These are phyloP conservation scores for Mikania micrantha DNA, from an alignment of 129 eudicot species.

Conservation along the genomic window DNA sequence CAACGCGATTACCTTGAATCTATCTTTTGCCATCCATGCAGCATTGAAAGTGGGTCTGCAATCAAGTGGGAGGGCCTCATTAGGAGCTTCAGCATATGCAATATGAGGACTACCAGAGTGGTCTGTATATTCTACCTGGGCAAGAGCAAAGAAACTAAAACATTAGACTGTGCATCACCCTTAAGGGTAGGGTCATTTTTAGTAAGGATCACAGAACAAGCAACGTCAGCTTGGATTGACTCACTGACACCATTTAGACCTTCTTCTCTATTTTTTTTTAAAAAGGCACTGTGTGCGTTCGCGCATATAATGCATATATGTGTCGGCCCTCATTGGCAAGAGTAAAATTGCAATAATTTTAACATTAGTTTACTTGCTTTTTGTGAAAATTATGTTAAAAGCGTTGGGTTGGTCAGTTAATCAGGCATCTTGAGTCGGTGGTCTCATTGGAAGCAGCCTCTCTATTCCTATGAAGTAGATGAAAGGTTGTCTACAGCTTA, in stretches of 20 bases:
- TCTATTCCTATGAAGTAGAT: no score
- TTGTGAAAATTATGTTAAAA: no score
- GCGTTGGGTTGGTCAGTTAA: no score
- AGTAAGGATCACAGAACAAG: not conserved
- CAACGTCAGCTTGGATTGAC: not conserved
- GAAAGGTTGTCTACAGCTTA: no score
- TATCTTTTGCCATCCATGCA: constrained; percentile 77
- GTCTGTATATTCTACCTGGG: constrained; percentile 81
- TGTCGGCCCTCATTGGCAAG: no score
- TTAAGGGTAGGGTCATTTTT: not conserved
- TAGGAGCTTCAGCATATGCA: constrained; percentile 85
- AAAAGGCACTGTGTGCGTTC: no score
- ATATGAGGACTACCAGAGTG: constrained; percentile 67
- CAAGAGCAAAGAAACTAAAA: not conserved
- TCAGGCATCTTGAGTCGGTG: no score
- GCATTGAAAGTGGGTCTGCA: constrained; percentile 78
- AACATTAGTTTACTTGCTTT: no score
- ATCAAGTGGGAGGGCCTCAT: constrained; percentile 39
- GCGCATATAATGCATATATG: no score
- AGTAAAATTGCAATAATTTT: no score
- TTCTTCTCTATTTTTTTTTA: not conserved
- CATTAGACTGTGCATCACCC: not conserved
- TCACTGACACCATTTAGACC: not conserved
- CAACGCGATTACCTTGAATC: constrained; percentile 45
- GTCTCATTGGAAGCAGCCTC: no score